Conservation (phyloP, 1,139 yeast genomes). For the Pichiaceae sp. region DNA sequence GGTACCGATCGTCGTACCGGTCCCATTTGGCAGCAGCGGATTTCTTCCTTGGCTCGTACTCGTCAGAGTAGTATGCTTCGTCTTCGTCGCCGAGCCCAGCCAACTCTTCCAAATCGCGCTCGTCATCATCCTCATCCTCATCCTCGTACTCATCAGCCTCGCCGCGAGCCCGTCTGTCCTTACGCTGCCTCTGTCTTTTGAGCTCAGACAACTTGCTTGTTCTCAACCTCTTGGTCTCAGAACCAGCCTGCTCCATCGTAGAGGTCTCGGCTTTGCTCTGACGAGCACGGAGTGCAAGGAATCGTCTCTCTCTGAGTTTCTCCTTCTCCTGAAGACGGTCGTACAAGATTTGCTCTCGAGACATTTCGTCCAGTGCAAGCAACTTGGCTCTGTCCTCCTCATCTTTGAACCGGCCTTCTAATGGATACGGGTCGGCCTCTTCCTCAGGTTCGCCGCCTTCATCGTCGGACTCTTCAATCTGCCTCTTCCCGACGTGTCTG, state of each 20-base stretch:
- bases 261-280: slow-evolving; percentile 27
- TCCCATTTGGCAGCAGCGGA: slow-evolving; percentile 6
- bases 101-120: slow-evolving; percentile 21
- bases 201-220: slow-evolving; percentile 62
- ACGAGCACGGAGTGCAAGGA: slow-evolving; percentile 69
- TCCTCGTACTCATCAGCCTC: slow-evolving; percentile 25
- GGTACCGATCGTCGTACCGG: slow-evolving; percentile 18
- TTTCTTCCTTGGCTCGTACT: slow-evolving; percentile 24
- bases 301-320: slow-evolving; percentile 70
- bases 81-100: slow-evolving; percentile 20
- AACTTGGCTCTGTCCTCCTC: slow-evolving; percentile 64
- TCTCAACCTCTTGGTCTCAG: slow-evolving; percentile 33
- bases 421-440: slow-evolving; percentile 70
- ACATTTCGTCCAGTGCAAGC: slow-evolving; percentile 78
- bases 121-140: slow-evolving; percentile 33
- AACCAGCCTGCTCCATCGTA: slow-evolving; percentile 17
- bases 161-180: slow-evolving; percentile 27
- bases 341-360: slow-evolving; percentile 81
- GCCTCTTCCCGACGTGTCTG: slow-evolving; percentile 11
- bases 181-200: slow-evolving; percentile 75
- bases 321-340: slow-evolving; percentile 93
- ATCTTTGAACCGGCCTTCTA: slow-evolving; percentile 85
- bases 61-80: slow-evolving; percentile 19
- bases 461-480: slow-evolving; percentile 16
- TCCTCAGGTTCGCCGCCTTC: slow-evolving; percentile 24